A percentile compares a stretch with the other conserved stretches of the same genome.
Conservation (phyloP, 305 asterid genomes). For the Solanum hybrid region DNA sequence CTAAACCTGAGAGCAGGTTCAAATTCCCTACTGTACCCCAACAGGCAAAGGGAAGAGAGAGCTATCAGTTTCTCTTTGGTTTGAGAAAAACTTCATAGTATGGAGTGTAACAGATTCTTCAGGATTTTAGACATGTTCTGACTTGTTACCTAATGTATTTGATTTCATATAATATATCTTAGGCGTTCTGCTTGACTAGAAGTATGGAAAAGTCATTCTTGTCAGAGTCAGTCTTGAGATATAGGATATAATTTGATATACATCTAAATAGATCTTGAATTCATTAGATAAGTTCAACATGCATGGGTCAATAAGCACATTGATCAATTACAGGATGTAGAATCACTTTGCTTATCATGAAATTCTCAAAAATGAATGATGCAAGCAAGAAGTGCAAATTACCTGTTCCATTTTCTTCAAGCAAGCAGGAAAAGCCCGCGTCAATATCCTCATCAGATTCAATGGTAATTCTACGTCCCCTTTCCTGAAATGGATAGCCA, state of each 20-base stretch:
- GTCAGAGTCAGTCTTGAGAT: not conserved
- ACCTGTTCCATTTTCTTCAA: constrained; percentile 53
- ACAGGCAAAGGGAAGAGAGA: not conserved
- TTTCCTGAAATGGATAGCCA: constrained; percentile 20
- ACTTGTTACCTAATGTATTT: not conserved
- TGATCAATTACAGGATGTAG: not conserved
- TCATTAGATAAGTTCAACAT: not conserved
- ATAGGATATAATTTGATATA: not conserved
- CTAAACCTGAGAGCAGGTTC: not conserved
- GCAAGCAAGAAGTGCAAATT: constrained; percentile 8
- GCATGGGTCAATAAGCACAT: not conserved
- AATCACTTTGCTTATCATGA: not conserved
- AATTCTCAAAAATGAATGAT: not conserved
- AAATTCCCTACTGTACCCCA: not conserved
- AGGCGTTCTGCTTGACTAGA: not conserved
- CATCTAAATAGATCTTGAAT: not conserved
- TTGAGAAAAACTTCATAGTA: not conserved
- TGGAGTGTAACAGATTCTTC: not conserved
- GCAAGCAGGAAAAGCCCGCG: constrained; percentile 53
- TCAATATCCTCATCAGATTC: constrained; percentile 73
- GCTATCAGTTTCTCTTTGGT: not conserved
- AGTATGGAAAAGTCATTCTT: not conserved
- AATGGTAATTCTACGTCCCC: constrained; percentile 20
- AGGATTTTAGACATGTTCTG: not conserved
- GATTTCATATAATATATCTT: not conserved